Evolutionary conservation across 805 yeast species (phyloP).

Genomic region (Yarrowia yakushimensis): DNA sequence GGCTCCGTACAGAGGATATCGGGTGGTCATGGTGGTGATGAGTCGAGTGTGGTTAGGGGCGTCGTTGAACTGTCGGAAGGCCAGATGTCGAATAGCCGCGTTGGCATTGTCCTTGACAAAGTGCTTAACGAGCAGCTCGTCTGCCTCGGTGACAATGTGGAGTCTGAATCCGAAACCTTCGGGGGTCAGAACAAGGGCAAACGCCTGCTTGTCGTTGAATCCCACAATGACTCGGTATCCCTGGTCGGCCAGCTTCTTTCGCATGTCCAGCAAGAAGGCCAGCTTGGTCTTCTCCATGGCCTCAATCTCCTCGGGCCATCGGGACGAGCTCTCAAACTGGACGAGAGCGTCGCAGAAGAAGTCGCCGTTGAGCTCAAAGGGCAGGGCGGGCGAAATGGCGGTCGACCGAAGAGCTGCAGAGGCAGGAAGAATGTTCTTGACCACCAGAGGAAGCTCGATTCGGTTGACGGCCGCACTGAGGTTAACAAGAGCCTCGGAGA

Average conservation of each 20-base stretch:
- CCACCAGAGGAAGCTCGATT: conserved; percentile 62
- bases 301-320: conserved; percentile 91
- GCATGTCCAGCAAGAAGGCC: conserved; percentile 76
- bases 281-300: conserved; percentile 87
- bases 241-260: conserved; percentile 43
- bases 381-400: conserved; percentile 74
- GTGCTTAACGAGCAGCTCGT: conserved; percentile 63
- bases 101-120: conserved; percentile 34
- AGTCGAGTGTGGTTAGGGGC: conserved; percentile 78
- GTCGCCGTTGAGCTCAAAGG: conserved; percentile 46
- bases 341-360: conserved; percentile 69
- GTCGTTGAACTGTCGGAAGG: conserved; percentile 46
- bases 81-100: conserved; percentile 36
- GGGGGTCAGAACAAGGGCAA: conserved; percentile 59
- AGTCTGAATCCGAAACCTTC: conserved; percentile 85
- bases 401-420: conserved; percentile 74
- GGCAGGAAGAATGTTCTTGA: conserved; percentile 69
- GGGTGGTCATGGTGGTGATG: conserved; percentile 63
- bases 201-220: conserved; percentile 50
- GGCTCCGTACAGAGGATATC: conserved; percentile 70
- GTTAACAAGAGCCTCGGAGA: conserved; percentile 46
- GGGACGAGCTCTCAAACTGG: conserved; percentile 84
- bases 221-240: conserved; percentile 51
- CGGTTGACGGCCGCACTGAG: conserved; percentile 45
- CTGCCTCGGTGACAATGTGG: conserved; percentile 78